Evolutionary conservation across 768 basidiomycete genomes (phyloP), one percentile per base, ranked within the genome.

Genomic region (Daedaleopsis sinensis): DNA sequence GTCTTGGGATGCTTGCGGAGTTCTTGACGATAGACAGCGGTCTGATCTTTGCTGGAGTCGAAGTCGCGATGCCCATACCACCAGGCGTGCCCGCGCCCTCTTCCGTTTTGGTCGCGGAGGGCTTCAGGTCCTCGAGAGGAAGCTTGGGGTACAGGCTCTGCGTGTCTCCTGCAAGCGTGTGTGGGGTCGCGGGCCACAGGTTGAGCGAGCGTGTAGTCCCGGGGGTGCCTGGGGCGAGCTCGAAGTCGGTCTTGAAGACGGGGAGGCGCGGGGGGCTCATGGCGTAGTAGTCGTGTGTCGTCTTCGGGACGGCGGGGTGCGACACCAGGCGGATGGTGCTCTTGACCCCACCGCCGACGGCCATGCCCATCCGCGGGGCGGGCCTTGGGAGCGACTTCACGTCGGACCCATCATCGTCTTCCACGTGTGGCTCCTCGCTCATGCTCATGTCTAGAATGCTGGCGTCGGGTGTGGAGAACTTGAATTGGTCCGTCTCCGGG

Each of bases 211-310:
- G 64, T 23, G 58, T 61, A 4, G 61, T 68, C 5, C 72, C 67
- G 0, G 87, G 90, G 48, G 84, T 87, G 23, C 78, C 83, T 64
- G 88, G 77, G 19, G 83, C 80, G 32, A 92, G 77, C 63, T 92
- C 89, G 65, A 90, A 92, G 11, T 79, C 78, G 2, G 90, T 89
- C 49, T 82, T 74, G 68, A 88, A 86, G 0, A 90, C 85, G 63
- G 83, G 79, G 3, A 93, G 80, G 55, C 81, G 82, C 0, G 91
- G 91, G 0, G 90, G 90, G 36, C 74, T 78, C 62, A 64, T 24
- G 69, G 64, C 13, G 58, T 47, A 23, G 58, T 47, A 23, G 32
- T 50, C 19, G 65, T 43, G 19, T 38, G 43, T 16, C 63, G 35
- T 39, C 42, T 61, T 48, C 19, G 51, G 47, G 18, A 62, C 44